phyloP scores from a whole-genome alignment of 2,329 filamentous ascomycete genomes.

The Pseudogymnoascus sp. region DNA sequence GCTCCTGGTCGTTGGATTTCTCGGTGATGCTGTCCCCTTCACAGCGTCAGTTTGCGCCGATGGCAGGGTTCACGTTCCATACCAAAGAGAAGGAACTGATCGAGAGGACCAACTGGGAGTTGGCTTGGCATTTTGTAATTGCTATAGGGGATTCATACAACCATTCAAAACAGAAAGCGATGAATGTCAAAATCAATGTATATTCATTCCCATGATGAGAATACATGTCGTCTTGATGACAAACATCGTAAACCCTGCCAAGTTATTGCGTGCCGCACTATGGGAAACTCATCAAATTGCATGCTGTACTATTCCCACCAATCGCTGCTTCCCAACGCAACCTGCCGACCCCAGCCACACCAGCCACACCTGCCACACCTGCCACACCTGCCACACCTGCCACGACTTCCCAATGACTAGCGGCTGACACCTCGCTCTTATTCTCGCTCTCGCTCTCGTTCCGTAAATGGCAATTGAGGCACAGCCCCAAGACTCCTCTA shows the following conservation, averaged over 20 bases:
- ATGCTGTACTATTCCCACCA: background rate
- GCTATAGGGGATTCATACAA: background rate
- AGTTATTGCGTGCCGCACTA: background rate
- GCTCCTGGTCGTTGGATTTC: constrained; percentile 17
- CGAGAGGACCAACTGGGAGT: constrained; percentile 3
- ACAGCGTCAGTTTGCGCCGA: background rate
- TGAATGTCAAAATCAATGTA: background rate
- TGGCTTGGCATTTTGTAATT: background rate
- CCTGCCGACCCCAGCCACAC: background rate
- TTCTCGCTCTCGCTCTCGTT: background rate
- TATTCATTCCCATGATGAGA: background rate
- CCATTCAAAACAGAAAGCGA: background rate
- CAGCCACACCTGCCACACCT: background rate
- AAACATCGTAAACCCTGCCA: background rate
- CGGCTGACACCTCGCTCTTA: background rate
- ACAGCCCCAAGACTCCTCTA: background rate
- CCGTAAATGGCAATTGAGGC: background rate
- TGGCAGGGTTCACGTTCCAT: background rate
- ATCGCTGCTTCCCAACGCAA: background rate
- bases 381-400: background rate
- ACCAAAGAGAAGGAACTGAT: constrained; percentile 21
- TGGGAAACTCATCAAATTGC: background rate
- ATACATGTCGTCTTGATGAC: background rate
- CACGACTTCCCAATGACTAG: background rate
- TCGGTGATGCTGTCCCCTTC: constrained; percentile 24